phyloP scores from a whole-genome alignment of 2,329 filamentous ascomycete species.

The Aspergillus unguis region DNA sequence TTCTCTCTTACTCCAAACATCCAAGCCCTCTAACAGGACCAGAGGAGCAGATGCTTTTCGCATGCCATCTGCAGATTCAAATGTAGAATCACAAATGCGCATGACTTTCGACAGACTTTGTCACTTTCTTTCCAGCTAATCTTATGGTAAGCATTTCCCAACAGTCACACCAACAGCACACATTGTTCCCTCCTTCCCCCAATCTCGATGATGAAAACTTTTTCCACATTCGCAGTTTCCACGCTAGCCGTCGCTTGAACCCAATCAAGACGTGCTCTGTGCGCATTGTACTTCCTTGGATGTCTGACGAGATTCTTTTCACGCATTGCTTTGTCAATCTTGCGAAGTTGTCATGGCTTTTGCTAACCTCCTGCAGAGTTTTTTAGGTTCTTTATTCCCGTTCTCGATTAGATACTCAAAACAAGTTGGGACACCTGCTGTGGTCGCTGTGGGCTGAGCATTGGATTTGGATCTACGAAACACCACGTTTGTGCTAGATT shows the following conservation, averaged over 20 bases:
- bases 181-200: background rate
- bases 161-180: no score
- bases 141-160: constrained; percentile 1
- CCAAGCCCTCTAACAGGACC: background rate
- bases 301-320: constrained; percentile 29
- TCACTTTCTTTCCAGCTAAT: background rate
- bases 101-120: background rate
- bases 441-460: no score
- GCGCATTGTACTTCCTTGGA: constrained; percentile 40
- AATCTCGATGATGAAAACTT: constrained; percentile 39
- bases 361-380: constrained; percentile 4
- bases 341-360: background rate
- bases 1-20: background rate
- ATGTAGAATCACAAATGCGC: background rate
- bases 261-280: constrained; percentile 34
- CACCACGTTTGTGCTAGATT: no score
- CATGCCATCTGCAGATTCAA: background rate
- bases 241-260: constrained; percentile 39
- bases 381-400: background rate
- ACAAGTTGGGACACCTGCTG: no score
- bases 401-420: no score
- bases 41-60: background rate
- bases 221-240: constrained; percentile 45
- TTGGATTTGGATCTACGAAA: no score
- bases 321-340: constrained; percentile 4